A percentile compares a stretch with the other conserved stretches of the same genome.
phyloP scores from a whole-genome alignment of 495 filamentous ascomycete species.

The Xylaria venustula region DNA sequence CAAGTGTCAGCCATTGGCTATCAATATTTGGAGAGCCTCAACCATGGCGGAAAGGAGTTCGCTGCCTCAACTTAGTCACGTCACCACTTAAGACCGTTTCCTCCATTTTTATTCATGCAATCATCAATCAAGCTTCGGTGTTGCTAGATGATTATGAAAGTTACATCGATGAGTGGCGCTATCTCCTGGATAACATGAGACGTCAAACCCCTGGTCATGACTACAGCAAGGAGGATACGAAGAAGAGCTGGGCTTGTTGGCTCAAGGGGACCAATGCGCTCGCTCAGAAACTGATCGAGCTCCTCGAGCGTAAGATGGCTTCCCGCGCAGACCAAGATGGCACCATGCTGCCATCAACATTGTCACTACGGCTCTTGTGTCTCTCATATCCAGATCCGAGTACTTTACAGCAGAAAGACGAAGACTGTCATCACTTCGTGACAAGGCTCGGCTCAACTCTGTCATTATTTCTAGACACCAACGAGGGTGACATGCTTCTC shows the following conservation, averaged over 20 bases:
- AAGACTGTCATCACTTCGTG: conserved; percentile 5
- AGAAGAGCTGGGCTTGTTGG: neutral
- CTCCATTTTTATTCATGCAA: neutral
- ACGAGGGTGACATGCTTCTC: conserved; percentile 11
- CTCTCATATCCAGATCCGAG: conserved; percentile 25
- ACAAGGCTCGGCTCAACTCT: neutral
- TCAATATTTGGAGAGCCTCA: conserved; percentile 12
- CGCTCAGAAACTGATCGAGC: neutral
- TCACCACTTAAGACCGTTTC: neutral
- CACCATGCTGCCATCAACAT: conserved; percentile 24
- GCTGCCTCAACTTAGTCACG: neutral
- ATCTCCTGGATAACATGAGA: neutral
- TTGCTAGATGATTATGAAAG: conserved; percentile 20
- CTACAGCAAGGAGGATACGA: neutral
- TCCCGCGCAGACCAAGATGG: conserved; percentile 13
- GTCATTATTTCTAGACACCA: conserved; percentile 4
- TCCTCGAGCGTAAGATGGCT: conserved; percentile 6
- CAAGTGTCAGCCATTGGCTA: conserved; percentile 21
- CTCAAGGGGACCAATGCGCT: neutral
- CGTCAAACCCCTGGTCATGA: neutral
- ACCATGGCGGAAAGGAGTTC: neutral
- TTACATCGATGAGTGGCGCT: conserved; percentile 7
- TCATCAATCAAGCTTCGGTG: conserved; percentile 16
- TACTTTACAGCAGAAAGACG: neutral
- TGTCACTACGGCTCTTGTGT: conserved; percentile 24